Base-by-base conservation (phyloP, 768 basidiomycete species). In the Mycena galericulata region DNA sequence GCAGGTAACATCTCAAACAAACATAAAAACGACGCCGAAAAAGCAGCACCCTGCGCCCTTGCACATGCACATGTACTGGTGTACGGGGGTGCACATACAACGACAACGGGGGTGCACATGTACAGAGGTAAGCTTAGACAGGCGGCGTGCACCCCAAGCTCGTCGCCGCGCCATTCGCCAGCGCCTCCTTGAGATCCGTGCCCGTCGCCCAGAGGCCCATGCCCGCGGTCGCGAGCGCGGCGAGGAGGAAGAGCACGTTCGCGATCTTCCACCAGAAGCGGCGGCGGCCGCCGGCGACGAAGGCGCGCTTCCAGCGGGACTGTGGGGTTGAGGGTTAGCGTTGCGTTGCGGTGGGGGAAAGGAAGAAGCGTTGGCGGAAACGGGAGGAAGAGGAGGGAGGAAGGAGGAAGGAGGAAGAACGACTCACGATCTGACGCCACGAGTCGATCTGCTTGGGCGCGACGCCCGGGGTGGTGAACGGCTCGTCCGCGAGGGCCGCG, bases 141-240 rank as follows among this genome's bases (percentile, higher is more conserved):
- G 57, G 45, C 18, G 57, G n/a, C 11, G 17, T 17, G 18, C 57
- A 59, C 8, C 57, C 57, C 45, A 59, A 59, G 32, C 57, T 59
- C 11, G 57, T 59, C 29, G 57, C 57, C 3, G 45, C 57, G 7
- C 57, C 57, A 7, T 20, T 3, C 0, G 41, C 9, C 43, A 59
- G 17, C 27, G 57, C 43, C n/a, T 47, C 29, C 57, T 47, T 45
- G 11, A 59, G 22, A 59, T 59, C 57, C 45, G 57, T 59, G 0
- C 57, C 57, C 45, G 57, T 59, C 4, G 57, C 57, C 57, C 57
- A 59, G 3, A 59, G 57, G 15, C 57, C 57, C 57, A 59, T 59
- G n/a, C 57, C 57, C 2, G 57, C 57, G 43, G 57, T 59, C n/a
- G 57, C 57, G n/a, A 59, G 57, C 45, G 57, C 20, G 18, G 57